Evolutionary conservation across 495 filamentous ascomycete genomes (phyloP).

Genomic region (Talaromyces proteolyticus): DNA sequence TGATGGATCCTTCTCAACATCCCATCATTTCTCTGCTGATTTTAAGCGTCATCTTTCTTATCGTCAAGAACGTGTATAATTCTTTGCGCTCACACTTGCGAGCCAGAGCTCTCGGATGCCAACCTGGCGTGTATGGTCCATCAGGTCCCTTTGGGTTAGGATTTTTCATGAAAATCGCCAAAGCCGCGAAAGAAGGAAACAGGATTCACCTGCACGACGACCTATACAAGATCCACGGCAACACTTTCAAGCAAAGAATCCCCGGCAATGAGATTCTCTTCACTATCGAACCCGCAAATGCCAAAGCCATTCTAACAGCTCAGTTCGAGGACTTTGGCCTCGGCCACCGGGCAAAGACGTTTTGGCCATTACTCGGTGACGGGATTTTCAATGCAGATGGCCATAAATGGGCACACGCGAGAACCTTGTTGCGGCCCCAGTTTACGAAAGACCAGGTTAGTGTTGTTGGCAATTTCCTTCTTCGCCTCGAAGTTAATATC

Average conservation of each 20-base stretch:
- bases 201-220: background rate
- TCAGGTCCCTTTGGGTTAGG: background rate
- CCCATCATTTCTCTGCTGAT: background rate
- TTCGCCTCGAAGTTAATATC: background rate
- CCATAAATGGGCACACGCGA: slow-evolving; percentile 28
- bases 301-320: slow-evolving; percentile 64
- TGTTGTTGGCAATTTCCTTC: no score
- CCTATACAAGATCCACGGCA: background rate
- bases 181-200: background rate
- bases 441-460: slow-evolving; percentile 8
- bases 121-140: background rate
- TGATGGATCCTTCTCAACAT: background rate
- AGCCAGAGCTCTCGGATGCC: background rate
- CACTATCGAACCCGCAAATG: slow-evolving; percentile 62
- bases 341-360: slow-evolving; percentile 4
- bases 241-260: background rate
- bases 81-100: background rate
- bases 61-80: background rate
- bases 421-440: slow-evolving; percentile 32
- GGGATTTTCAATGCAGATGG: slow-evolving; percentile 37
- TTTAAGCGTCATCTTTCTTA: background rate
- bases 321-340: slow-evolving; percentile 54
- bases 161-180: background rate
- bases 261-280: slow-evolving; percentile 13
- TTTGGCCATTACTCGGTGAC: slow-evolving; percentile 21